These are phyloP conservation scores for Chytriomyces sp. DNA, from an alignment of 192 early-diverging fungal species.

Conservation along the genomic window DNA sequence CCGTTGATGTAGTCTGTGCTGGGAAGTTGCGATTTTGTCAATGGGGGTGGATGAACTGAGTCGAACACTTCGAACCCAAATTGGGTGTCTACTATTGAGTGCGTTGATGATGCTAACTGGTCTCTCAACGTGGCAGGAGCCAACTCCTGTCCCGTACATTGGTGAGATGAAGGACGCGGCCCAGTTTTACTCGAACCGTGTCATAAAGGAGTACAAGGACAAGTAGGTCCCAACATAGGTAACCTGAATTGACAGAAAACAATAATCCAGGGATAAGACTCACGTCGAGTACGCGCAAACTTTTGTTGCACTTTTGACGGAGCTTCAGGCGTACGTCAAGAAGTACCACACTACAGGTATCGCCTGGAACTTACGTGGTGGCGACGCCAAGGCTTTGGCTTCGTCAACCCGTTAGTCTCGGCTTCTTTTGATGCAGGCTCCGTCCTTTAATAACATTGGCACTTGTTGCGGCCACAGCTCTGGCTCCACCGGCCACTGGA, in stretches of 20 bases:
- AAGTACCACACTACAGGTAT: constrained; percentile 86
- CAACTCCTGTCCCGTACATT: constrained; percentile 84
- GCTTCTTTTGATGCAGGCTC: constrained; percentile 4
- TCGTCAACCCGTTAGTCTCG: background rate
- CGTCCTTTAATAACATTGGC: background rate
- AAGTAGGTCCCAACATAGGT: too few relatives aligned
- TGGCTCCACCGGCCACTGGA: constrained; percentile 37
- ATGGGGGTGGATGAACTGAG: constrained; percentile 1
- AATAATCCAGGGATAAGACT: constrained; percentile 34
- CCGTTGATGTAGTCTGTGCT: too few relatives aligned
- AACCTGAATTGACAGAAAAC: too few relatives aligned
- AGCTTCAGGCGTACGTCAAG: constrained; percentile 85
- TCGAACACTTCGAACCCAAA: constrained; percentile 26
- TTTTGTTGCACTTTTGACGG: constrained; percentile 69
- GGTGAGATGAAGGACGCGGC: constrained; percentile 88
- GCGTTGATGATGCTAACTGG: too few relatives aligned
- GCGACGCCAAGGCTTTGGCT: constrained; percentile 47
- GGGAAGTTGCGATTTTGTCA: too few relatives aligned
- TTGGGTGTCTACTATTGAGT: background rate
- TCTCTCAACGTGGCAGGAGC: constrained; percentile 56
- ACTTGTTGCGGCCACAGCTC: constrained; percentile 41
- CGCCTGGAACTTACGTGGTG: constrained; percentile 87
- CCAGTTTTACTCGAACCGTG: constrained; percentile 90
- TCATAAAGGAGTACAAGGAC: constrained; percentile 87
- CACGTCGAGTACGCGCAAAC: constrained; percentile 86